phyloP scores from a whole-genome alignment of 176 grass and related monocot species.

The Cenchrus purpureus region DNA sequence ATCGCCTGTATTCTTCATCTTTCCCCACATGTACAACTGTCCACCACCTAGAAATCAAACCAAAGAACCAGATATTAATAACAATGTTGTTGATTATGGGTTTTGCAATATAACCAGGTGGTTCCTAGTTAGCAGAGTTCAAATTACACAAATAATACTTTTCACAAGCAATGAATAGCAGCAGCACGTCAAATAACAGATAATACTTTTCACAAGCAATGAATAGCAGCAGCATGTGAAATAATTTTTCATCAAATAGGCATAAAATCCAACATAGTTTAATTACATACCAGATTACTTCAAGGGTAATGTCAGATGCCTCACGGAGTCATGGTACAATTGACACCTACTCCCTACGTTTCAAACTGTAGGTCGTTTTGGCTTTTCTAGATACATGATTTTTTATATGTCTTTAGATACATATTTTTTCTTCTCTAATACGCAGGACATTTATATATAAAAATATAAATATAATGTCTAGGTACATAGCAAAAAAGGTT shows the following conservation, averaged over 20 bases:
- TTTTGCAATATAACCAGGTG: neutral
- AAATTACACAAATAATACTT: constrained; percentile 16
- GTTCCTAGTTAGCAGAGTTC: constrained; percentile 20
- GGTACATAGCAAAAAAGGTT: neutral
- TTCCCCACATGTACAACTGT: constrained; percentile 99
- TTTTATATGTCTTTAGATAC: no score
- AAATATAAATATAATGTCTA: no score
- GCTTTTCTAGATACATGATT: no score
- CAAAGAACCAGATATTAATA: constrained; percentile 23
- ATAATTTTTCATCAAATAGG: constrained; percentile 4
- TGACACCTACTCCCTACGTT: no score
- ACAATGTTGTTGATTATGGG: neutral
- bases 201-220: neutral
- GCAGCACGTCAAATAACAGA: neutral
- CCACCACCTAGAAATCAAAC: constrained; percentile 65
- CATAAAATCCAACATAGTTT: neutral
- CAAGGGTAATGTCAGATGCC: no score
- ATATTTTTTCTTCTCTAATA: no score
- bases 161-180: constrained; percentile 16
- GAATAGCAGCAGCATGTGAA: constrained; percentile 6
- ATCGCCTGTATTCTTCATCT: constrained; percentile 89
- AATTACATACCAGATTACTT: neutral
- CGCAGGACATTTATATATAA: no score
- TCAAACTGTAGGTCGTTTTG: no score
- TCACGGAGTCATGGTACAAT: no score